phyloP scores from a whole-genome alignment of 1,284 basidiomycete genomes.

The Sparassis latifolia region DNA sequence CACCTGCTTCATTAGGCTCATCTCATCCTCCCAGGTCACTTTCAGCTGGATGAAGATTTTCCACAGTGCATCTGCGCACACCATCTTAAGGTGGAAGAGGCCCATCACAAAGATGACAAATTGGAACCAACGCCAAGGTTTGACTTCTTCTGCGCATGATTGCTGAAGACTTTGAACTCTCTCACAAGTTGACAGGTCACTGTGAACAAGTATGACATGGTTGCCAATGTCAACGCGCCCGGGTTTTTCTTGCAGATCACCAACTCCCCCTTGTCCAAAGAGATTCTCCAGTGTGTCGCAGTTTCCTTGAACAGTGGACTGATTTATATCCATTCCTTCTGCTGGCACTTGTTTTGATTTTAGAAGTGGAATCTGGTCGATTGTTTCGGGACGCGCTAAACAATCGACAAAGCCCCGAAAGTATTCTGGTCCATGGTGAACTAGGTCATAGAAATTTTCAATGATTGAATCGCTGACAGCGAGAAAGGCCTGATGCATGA shows the following conservation, averaged over 20 bases:
- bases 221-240: conserved; percentile 9
- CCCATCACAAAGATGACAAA: conserved; percentile 26
- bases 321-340: conserved; percentile 20
- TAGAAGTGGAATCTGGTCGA: conserved; percentile 23
- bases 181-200: conserved; percentile 22
- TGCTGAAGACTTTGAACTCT: conserved; percentile 5
- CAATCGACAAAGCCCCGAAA: conserved; percentile 14
- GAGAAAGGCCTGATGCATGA: conserved; percentile 5
- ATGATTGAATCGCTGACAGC: conserved; percentile 16
- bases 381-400: conserved; percentile 17
- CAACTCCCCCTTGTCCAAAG: conserved; percentile 22
- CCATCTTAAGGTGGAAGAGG: conserved; percentile 35
- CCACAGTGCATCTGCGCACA: conserved; percentile 30
- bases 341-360: conserved; percentile 23
- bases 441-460: conserved; percentile 22
- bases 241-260: conserved; percentile 7
- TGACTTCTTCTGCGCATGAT: conserved; percentile 5
- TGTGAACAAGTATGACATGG: conserved; percentile 19
- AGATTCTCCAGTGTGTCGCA: conserved; percentile 17
- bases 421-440: conserved; percentile 18
- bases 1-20: conserved; percentile 15
- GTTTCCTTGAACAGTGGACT: conserved; percentile 20
- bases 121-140: conserved; percentile 5
- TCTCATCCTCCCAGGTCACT: conserved; percentile 11
- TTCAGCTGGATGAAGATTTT: conserved; percentile 18